Evolutionary conservation across 176 grass and related monocot genomes (phyloP).

Genomic region (Puya raimondii): DNA sequence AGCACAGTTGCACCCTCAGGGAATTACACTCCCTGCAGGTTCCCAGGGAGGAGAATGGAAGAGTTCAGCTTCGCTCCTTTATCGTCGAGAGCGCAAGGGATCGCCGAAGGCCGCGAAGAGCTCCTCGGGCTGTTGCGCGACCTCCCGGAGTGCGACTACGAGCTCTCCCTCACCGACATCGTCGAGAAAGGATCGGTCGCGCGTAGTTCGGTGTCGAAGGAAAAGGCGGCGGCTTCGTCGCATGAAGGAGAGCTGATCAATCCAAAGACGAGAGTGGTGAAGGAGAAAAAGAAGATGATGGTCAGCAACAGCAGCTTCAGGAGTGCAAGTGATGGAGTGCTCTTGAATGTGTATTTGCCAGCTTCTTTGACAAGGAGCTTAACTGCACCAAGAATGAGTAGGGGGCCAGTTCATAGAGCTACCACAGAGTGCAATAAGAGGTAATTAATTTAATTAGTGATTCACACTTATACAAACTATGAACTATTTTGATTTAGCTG

Average conservation of each 20-base stretch:
- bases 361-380: conserved; percentile 62
- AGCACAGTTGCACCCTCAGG: neutral
- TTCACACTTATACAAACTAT: neutral
- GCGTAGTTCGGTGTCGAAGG: neutral
- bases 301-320: conserved; percentile 32
- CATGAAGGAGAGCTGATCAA: conserved; percentile 8
- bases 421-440: conserved; percentile 27
- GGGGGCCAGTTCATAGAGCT: neutral
- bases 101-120: conserved; percentile 56
- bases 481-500: neutral
- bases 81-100: conserved; percentile 55
- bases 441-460: conserved; percentile 2
- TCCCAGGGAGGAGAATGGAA: conserved; percentile 33
- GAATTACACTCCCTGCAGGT: conserved; percentile 23
- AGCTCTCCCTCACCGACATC: conserved; percentile 72
- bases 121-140: conserved; percentile 62
- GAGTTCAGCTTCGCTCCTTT: neutral
- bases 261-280: neutral
- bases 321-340: conserved; percentile 76
- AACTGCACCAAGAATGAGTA: conserved; percentile 39
- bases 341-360: conserved; percentile 82
- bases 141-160: conserved; percentile 63
- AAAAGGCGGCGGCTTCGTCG: conserved; percentile 1
- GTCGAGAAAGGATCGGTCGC: conserved; percentile 36
- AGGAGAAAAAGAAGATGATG: conserved; percentile 22